Conservation (phyloP, 768 basidiomycete species). For the Macrolepiota albuminosa region DNA sequence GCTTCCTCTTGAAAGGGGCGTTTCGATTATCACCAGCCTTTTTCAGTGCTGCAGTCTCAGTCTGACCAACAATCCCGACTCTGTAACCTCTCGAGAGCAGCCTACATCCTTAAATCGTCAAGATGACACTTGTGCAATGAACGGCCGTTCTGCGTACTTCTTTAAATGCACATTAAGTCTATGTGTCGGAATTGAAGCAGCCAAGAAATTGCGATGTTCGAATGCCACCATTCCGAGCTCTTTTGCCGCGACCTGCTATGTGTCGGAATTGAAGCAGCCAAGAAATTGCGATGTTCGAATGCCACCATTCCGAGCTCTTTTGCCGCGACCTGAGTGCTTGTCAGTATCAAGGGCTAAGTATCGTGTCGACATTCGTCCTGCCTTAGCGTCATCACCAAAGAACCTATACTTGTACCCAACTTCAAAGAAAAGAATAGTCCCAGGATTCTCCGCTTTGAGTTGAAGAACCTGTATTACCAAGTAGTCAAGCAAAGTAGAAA, state of each 20-base stretch:
- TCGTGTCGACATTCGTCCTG: constrained; percentile 17
- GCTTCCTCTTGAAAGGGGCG: constrained; percentile 64
- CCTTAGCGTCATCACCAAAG: constrained; percentile 82
- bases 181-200: constrained; percentile 70
- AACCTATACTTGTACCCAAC: constrained; percentile 84
- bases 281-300: constrained; percentile 66
- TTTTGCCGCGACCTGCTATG: constrained; percentile 70
- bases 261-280: constrained; percentile 69
- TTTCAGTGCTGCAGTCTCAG: constrained; percentile 87
- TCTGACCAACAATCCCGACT: constrained; percentile 80
- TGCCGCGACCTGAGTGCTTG: constrained; percentile 51
- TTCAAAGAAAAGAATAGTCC: constrained; percentile 71
- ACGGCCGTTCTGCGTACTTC: constrained; percentile 42
- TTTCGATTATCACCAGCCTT: constrained; percentile 74
- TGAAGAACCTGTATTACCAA: constrained; percentile 38
- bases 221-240: constrained; percentile 79
- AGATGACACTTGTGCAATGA: not conserved
- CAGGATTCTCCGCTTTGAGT: constrained; percentile 62
- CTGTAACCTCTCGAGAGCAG: constrained; percentile 75
- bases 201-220: constrained; percentile 64
- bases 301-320: constrained; percentile 77
- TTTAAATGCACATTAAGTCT: constrained; percentile 67
- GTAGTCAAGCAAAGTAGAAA: not conserved
- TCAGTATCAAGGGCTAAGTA: constrained; percentile 1
- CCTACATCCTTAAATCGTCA: constrained; percentile 23